A percentile compares a stretch with the other conserved stretches of the same genome.
phyloP scores from a whole-genome alignment of 2,329 filamentous ascomycete genomes.

The Pseudogymnoascus sp. region DNA sequence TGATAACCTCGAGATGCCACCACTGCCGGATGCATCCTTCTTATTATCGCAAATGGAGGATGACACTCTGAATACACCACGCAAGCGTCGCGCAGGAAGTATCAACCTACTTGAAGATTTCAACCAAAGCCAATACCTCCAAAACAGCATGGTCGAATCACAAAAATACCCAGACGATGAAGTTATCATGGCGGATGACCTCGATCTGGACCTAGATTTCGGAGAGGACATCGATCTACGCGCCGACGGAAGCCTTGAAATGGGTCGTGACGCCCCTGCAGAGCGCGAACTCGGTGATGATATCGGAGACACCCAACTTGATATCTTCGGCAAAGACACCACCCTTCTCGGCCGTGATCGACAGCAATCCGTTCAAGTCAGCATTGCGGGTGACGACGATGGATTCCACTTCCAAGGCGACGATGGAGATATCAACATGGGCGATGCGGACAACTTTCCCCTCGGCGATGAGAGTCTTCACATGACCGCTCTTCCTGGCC shows the following conservation, averaged over 20 bases:
- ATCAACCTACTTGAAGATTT: conserved; percentile 66
- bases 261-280: conserved; percentile 77
- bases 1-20: conserved; percentile 69
- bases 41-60: conserved; percentile 71
- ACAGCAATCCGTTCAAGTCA: conserved; percentile 50
- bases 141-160: conserved; percentile 51
- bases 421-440: conserved; percentile 59
- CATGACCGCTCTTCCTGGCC: conserved; percentile 42
- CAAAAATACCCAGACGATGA: conserved; percentile 49
- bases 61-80: conserved; percentile 45
- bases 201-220: conserved; percentile 69
- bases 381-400: conserved; percentile 43
- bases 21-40: conserved; percentile 82
- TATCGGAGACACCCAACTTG: conserved; percentile 53
- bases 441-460: conserved; percentile 51
- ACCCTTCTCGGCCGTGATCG: conserved; percentile 40
- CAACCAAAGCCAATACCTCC: conserved; percentile 73
- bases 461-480: conserved; percentile 54
- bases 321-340: conserved; percentile 49
- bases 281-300: conserved; percentile 63
- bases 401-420: conserved; percentile 54
- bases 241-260: conserved; percentile 66
- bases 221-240: conserved; percentile 49
- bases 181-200: conserved; percentile 53
- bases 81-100: conserved; percentile 52